Evolutionary conservation across 345 rosid genomes (phyloP), one percentile per base, ranked within the genome.

Genomic region (Eucalyptus guilfoylei): DNA sequence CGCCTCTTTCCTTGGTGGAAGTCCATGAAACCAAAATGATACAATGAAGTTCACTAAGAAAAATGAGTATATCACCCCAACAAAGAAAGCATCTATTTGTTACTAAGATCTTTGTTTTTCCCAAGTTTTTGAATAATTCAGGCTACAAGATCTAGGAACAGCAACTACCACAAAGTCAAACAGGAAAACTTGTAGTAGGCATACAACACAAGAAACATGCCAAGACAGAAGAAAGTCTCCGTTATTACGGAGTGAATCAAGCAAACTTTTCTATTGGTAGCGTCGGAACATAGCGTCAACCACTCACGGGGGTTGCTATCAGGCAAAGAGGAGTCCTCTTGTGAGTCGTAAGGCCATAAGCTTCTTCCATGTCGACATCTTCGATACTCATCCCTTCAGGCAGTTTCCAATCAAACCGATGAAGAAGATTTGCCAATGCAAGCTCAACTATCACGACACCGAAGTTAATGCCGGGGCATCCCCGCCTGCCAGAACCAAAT

Each of bases 401-500:
- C 62, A 95, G 90, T 87, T 91, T 89, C 97, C 97, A 95, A 23
- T 94, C 92, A 23, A 94, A 95, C 3, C 88, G 76, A 86, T 91
- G 87, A 28, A 95, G 89, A n/a, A 95, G 88, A 88, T 92, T 95
- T 14, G 95, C 96, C 7, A 95, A 89, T 28, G 93, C 86, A 21
- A 94, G 91, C 88, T 94, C 94, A 58, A 95, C 86, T 62, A 94
- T 30, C 80, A 88, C 83, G 32, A 90, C 58, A 6, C 91, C 93
- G 30, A 95, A 91, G 47, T 89, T 90, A 3, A 90, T 85, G 32
- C 96, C 97, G 1, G 97, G 97, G 67, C 97, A 95, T 44, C 92
- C 93, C 55, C 97, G 92, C 48, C 98, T 90, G 7, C 98, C 97
- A 5, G 91, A 87, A 40, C 97, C 97, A 54, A 96, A 95, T 6